These are phyloP conservation scores for Alternaria ventricosa DNA, from an alignment of 2,329 filamentous ascomycete genomes.

Conservation along the genomic window DNA sequence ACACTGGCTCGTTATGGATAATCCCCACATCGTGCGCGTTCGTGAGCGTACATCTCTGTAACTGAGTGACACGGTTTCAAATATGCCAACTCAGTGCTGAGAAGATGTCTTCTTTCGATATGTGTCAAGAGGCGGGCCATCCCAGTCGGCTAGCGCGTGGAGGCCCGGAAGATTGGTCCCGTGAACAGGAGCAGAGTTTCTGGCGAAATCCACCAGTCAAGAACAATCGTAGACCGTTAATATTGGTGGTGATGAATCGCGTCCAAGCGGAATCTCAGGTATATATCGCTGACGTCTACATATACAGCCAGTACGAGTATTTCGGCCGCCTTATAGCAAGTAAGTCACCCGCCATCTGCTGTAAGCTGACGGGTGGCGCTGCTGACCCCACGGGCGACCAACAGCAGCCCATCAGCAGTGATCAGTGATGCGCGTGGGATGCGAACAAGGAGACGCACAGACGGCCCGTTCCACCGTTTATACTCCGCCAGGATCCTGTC, in stretches of 20 bases:
- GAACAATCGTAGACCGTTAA: background rate
- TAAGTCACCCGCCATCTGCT: background rate
- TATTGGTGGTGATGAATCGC: background rate
- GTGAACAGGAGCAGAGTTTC: background rate
- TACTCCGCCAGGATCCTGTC: background rate
- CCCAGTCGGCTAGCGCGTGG: background rate
- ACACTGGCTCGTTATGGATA: background rate
- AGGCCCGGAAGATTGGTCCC: background rate
- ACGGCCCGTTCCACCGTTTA: background rate
- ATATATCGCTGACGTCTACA: background rate
- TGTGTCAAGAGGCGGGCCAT: background rate
- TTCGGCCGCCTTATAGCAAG: background rate
- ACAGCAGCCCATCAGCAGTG: background rate
- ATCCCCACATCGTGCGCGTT: background rate
- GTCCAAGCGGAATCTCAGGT: background rate
- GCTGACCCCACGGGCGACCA: background rate
- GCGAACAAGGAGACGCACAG: background rate
- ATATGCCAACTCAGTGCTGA: background rate
- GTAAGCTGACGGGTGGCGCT: slow-evolving; percentile 2
- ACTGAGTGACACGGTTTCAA: background rate
- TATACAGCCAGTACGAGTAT: background rate
- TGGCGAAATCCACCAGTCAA: background rate
- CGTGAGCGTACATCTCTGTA: background rate
- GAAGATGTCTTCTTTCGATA: background rate
- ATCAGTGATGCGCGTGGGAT: background rate